Percentiles rank a stretch among this genome's conserved stretches.
Conservation (phyloP, 768 basidiomycete species). For the Galerina marginata region DNA sequence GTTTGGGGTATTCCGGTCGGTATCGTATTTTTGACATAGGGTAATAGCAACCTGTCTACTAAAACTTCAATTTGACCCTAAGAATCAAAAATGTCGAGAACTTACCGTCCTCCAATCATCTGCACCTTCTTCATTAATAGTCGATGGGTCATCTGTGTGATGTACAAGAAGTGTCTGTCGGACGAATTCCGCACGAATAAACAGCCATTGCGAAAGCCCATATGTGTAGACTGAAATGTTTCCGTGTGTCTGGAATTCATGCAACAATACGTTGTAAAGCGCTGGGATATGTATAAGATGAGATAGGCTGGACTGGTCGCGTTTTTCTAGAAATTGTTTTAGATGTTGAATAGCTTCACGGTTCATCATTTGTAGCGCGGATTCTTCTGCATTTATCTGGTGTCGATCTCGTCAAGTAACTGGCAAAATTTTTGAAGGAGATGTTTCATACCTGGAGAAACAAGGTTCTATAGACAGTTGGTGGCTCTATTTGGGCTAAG, state of each 20-base stretch:
- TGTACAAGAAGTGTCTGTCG: not conserved
- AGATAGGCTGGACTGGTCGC: too few species aligned
- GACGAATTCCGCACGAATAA: conserved; percentile 7
- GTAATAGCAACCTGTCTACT: conserved; percentile 34
- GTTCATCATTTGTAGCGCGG: conserved; percentile 8
- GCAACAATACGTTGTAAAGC: not conserved
- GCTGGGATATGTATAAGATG: too few species aligned
- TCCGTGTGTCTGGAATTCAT: not conserved
- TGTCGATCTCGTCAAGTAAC: not conserved
- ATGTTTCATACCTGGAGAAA: conserved; percentile 1
- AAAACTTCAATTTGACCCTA: too few species aligned
- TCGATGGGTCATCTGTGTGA: not conserved
- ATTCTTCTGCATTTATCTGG: conserved; percentile 11
- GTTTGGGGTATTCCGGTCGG: conserved; percentile 29
- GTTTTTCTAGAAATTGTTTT: too few species aligned
- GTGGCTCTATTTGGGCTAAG: not conserved
- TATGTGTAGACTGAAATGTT: not conserved
- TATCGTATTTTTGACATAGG: conserved; percentile 31
- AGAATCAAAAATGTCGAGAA: not conserved
- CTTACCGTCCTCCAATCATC: conserved; percentile 9
- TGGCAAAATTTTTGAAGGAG: not conserved
- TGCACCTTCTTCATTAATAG: not conserved
- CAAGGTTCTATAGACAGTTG: not conserved
- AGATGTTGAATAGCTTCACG: not conserved
- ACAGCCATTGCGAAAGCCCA: conserved; percentile 13